Conservation (phyloP, 768 basidiomycete species). For the Russula olivacea region DNA sequence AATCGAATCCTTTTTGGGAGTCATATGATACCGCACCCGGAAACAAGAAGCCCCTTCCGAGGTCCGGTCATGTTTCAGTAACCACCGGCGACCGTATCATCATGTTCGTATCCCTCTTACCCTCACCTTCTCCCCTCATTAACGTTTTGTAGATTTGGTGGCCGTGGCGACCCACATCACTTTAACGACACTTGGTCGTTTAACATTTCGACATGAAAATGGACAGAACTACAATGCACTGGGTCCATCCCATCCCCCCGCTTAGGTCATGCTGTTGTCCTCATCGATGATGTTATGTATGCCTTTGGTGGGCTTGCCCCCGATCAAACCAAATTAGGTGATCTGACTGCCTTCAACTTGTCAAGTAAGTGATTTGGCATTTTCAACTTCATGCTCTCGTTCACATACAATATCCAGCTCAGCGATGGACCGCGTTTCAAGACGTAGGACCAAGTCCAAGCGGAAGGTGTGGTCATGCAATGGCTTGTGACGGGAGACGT, state of each 20-base stretch:
- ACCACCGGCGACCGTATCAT: too few relatives aligned
- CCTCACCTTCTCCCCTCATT: too few relatives aligned
- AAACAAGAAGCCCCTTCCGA: constrained; percentile 61
- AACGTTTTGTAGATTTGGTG: constrained; percentile 48
- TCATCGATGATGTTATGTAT: constrained; percentile 96
- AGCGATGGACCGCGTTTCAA: constrained; percentile 99
- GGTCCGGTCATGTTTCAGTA: constrained; percentile 74
- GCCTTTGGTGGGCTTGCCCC: constrained; percentile 96
- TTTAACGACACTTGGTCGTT: constrained; percentile 99
- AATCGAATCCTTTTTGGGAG: constrained; percentile 79
- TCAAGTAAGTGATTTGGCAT: constrained; percentile 61
- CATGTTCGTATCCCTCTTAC: too few relatives aligned
- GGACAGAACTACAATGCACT: constrained; percentile 92
- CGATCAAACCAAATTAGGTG: constrained; percentile 91
- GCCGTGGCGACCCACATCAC: constrained; percentile 94
- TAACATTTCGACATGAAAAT: constrained; percentile 69
- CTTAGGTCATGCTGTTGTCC: constrained; percentile 91
- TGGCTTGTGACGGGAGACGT: constrained; percentile 84
- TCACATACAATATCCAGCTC: constrained; percentile 48
- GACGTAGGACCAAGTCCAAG: constrained; percentile 97
- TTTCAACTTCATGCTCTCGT: neutral
- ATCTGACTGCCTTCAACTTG: constrained; percentile 95
- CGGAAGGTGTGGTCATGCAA: constrained; percentile 91
- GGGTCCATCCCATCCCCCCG: constrained; percentile 93
- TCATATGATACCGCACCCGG: constrained; percentile 53